phyloP scores from a whole-genome alignment of 129 eudicot species.

The Tagetes patula region DNA sequence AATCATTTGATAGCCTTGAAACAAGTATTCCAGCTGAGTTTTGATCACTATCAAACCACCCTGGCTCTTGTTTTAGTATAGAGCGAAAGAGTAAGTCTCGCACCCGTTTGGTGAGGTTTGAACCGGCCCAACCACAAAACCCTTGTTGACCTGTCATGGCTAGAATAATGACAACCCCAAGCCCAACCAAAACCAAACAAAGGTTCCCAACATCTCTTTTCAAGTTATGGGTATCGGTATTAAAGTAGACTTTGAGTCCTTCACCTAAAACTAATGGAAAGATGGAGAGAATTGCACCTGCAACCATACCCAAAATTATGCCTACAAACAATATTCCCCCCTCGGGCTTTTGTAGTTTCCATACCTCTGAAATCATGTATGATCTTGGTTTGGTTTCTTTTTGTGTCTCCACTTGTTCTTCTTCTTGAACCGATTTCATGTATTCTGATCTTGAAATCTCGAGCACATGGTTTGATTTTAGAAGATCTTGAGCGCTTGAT shows the following conservation, averaged over 20 bases:
- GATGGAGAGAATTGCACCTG: slow-evolving; percentile 75
- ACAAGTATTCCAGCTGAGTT: slow-evolving; percentile 74
- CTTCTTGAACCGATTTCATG: slow-evolving; percentile 44
- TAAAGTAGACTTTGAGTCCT: slow-evolving; percentile 64
- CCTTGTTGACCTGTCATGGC: slow-evolving; percentile 87
- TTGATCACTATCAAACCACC: slow-evolving; percentile 70
- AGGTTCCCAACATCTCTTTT: slow-evolving; percentile 54
- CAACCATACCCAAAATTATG: slow-evolving; percentile 56
- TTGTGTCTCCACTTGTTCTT: slow-evolving; percentile 29
- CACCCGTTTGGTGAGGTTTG: slow-evolving; percentile 69
- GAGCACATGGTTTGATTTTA: slow-evolving; percentile 42
- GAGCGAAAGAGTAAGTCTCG: slow-evolving; percentile 48
- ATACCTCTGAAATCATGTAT: slow-evolving; percentile 50
- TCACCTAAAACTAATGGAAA: slow-evolving; percentile 68
- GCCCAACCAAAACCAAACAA: slow-evolving; percentile 60
- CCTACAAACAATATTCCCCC: slow-evolving; percentile 46
- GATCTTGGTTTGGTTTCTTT: slow-evolving; percentile 29
- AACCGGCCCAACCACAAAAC: slow-evolving; percentile 86
- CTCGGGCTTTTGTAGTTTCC: slow-evolving; percentile 73
- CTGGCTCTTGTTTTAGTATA: slow-evolving; percentile 78
- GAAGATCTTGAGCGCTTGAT: slow-evolving; percentile 39
- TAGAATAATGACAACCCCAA: slow-evolving; percentile 59
- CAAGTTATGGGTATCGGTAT: slow-evolving; percentile 31
- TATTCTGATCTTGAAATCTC: slow-evolving; percentile 52
- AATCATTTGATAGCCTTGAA: slow-evolving; percentile 60